phyloP scores from a whole-genome alignment of 176 grass and related monocot species.

The Poa pratensis region DNA sequence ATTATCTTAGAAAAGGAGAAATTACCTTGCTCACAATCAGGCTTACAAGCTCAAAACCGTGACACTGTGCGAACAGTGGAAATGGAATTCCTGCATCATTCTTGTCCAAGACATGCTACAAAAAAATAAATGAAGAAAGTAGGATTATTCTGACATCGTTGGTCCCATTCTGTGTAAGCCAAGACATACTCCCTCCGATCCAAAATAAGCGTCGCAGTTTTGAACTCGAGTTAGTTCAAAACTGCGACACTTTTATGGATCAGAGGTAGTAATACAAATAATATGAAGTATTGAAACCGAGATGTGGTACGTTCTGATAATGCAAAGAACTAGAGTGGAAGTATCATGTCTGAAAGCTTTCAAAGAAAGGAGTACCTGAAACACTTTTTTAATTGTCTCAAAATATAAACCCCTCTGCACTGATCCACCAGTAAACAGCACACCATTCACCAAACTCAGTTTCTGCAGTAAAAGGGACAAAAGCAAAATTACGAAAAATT shows the following conservation, averaged over 20 bases:
- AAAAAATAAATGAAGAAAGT: conserved; percentile 12
- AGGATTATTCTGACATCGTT: not conserved
- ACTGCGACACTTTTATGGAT: no score
- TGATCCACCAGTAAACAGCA: conserved; percentile 84
- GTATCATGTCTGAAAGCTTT: not conserved
- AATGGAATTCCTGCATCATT: conserved; percentile 82
- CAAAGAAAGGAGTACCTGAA: conserved; percentile 60
- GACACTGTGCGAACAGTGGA: conserved; percentile 81
- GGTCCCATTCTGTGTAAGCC: not conserved
- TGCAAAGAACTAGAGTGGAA: not conserved
- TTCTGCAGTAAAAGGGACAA: conserved; percentile 56
- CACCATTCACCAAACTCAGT: conserved; percentile 83
- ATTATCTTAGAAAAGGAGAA: conserved; percentile 21
- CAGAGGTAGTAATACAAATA: no score
- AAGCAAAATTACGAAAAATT: not conserved
- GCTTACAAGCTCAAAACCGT: conserved; percentile 92
- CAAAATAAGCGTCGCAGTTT: no score
- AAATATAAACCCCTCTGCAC: conserved; percentile 72
- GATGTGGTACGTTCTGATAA: not conserved
- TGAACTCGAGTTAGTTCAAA: no score
- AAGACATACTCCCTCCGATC: not conserved
- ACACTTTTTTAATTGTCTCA: conserved; percentile 73
- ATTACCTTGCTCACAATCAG: conserved; percentile 91
- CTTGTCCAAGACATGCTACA: conserved; percentile 75
- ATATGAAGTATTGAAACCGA: not conserved